phyloP scores from a whole-genome alignment of 306 rosid genomes.

The Lathyrus sativus region DNA sequence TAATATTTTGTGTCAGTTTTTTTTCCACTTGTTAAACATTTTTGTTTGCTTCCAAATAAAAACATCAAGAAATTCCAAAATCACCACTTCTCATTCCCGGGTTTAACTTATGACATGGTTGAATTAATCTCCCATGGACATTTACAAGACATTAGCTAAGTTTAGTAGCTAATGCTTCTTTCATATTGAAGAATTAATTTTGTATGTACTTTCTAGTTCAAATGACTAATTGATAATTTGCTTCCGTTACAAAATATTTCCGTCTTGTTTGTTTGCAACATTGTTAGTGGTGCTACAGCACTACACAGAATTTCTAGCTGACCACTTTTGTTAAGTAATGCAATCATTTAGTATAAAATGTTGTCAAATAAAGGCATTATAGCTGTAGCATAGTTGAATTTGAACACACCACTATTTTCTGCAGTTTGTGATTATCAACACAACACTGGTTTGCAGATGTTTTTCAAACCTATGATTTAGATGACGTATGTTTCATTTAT shows the following conservation, averaged over 20 bases:
- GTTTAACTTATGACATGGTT: neutral
- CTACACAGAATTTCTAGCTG: neutral
- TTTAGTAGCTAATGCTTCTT: neutral
- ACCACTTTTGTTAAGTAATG: neutral
- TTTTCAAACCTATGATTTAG: constrained; percentile 9
- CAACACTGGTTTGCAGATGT: neutral
- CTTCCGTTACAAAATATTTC: constrained; percentile 1
- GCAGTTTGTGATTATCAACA: neutral
- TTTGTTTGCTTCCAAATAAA: constrained; percentile 4
- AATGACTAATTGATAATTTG: constrained; percentile 9
- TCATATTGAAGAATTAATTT: constrained; percentile 11
- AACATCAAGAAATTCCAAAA: constrained; percentile 7
- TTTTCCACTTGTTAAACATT: neutral
- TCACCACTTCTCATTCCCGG: constrained; percentile 5
- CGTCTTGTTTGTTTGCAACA: constrained; percentile 1
- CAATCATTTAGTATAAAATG: neutral
- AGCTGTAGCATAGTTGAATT: neutral
- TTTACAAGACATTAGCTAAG: constrained; percentile 26
- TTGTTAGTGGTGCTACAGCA: neutral
- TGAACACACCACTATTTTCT: neutral
- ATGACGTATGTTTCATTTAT: constrained; percentile 18
- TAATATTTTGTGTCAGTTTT: constrained; percentile 11
- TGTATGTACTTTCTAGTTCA: neutral
- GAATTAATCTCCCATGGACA: neutral
- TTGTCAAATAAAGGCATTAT: neutral